phyloP scores from a whole-genome alignment of 306 rosid species.

The Begonia masoniana region DNA sequence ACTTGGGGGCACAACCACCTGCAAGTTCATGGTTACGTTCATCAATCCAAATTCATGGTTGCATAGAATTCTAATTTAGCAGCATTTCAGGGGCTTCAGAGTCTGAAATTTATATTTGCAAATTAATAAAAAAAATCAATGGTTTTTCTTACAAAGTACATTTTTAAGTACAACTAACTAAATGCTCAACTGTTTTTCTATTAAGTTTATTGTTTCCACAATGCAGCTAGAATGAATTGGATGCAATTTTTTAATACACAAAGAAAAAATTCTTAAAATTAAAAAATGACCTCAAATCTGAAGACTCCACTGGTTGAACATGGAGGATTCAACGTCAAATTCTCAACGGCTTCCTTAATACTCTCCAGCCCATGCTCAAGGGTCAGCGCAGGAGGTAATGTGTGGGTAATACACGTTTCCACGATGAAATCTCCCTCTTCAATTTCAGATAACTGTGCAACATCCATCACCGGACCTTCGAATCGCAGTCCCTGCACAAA shows the following conservation, averaged over 20 bases:
- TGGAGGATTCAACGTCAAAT: slow-evolving; percentile 46
- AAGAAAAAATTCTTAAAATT: slow-evolving; percentile 1
- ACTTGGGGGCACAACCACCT: slow-evolving; percentile 86
- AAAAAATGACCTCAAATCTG: slow-evolving; percentile 53
- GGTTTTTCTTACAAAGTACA: too few species aligned
- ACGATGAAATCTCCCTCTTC: slow-evolving; percentile 35
- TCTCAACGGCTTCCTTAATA: slow-evolving; percentile 44
- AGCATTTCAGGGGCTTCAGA: slow-evolving; percentile 8
- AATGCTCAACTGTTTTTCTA: too few species aligned
- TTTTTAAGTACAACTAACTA: too few species aligned
- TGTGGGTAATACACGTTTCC: slow-evolving; percentile 56
- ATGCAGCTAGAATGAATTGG: too few species aligned
- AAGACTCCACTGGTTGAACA: slow-evolving; percentile 36
- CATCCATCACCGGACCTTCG: slow-evolving; percentile 23
- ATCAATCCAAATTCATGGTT: too few species aligned
- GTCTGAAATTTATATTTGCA: background rate
- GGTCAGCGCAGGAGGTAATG: slow-evolving; percentile 62
- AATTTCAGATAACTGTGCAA: slow-evolving; percentile 6
- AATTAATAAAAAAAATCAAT: background rate
- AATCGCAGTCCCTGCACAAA: slow-evolving; percentile 15
- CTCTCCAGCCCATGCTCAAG: slow-evolving; percentile 54
- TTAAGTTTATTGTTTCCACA: too few species aligned
- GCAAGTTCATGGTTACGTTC: slow-evolving; percentile 7
- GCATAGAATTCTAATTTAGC: background rate
- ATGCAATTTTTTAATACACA: background rate